Conservation (phyloP, 2,329 filamentous ascomycete genomes). For the Pezicula radicicola region DNA sequence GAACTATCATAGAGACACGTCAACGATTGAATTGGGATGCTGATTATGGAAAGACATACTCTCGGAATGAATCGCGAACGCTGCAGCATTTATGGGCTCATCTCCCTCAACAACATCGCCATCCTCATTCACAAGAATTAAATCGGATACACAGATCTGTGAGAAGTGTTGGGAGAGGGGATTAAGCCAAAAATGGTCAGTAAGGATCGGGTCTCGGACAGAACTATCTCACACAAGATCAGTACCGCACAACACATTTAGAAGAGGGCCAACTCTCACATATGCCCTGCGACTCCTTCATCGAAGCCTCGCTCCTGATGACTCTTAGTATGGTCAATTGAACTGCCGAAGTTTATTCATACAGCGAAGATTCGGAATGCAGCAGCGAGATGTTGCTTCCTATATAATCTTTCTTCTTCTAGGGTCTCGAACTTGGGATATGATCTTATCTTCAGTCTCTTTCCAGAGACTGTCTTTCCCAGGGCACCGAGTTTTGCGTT, state of each 20-base stretch:
- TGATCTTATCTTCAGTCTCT: constrained; percentile 40
- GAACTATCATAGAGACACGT: constrained; percentile 33
- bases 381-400: constrained; percentile 24
- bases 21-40: too few relatives aligned
- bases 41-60: constrained; percentile 12
- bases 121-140: constrained; percentile 60
- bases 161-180: constrained; percentile 47
- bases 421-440: constrained; percentile 30
- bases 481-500: constrained; percentile 42
- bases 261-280: constrained; percentile 10
- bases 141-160: constrained; percentile 57
- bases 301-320: constrained; percentile 30
- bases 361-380: constrained; percentile 17
- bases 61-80: constrained; percentile 43
- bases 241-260: too few relatives aligned
- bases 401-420: constrained; percentile 21
- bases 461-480: constrained; percentile 41
- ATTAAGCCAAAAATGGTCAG: constrained; percentile 12
- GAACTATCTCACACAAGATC: constrained; percentile 11
- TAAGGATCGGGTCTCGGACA: constrained; percentile 11
- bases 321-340: not conserved
- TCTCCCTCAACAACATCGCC: constrained; percentile 64
- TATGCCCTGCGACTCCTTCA: constrained; percentile 40
- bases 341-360: not conserved
- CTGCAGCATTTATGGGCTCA: constrained; percentile 41